Evolutionary conservation across 1,139 yeast genomes (phyloP).

Genomic region (Saccharomycopsis hybrid): DNA sequence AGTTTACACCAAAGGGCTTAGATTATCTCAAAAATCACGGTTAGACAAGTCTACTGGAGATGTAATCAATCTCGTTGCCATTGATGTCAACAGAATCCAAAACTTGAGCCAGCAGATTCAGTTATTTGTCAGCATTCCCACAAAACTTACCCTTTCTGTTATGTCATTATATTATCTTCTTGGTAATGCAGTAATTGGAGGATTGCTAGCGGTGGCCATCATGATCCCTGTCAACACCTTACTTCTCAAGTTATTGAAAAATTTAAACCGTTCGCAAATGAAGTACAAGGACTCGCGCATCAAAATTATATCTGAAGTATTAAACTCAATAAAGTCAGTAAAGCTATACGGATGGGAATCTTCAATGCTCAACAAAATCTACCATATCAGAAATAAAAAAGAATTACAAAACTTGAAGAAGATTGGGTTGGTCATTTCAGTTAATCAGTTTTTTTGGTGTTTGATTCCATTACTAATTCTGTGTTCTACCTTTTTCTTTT

Average conservation of each 20-base stretch:
- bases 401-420: conserved; percentile 43
- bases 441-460: conserved; percentile 53
- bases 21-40: conserved; percentile 41
- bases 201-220: conserved; percentile 44
- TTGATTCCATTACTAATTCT: conserved; percentile 61
- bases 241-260: conserved; percentile 43
- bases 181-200: conserved; percentile 51
- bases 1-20: conserved; percentile 44
- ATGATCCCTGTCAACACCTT: conserved; percentile 54
- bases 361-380: conserved; percentile 48
- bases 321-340: conserved; percentile 58
- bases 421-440: conserved; percentile 41
- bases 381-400: conserved; percentile 43
- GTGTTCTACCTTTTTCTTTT: conserved; percentile 52
- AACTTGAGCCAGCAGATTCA: conserved; percentile 47
- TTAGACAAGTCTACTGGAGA: conserved; percentile 46
- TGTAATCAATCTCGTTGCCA: conserved; percentile 48
- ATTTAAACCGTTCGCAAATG: conserved; percentile 57
- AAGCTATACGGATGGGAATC: conserved; percentile 72
- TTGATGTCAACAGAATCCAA: conserved; percentile 50
- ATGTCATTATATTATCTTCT: conserved; percentile 49
- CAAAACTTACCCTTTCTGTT: conserved; percentile 46
- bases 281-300: conserved; percentile 56
- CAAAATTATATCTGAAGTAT: conserved; percentile 51
- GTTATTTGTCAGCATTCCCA: conserved; percentile 52